Conservation (phyloP, 352 stramenopile species). For the Thraustotheca clavata region DNA sequence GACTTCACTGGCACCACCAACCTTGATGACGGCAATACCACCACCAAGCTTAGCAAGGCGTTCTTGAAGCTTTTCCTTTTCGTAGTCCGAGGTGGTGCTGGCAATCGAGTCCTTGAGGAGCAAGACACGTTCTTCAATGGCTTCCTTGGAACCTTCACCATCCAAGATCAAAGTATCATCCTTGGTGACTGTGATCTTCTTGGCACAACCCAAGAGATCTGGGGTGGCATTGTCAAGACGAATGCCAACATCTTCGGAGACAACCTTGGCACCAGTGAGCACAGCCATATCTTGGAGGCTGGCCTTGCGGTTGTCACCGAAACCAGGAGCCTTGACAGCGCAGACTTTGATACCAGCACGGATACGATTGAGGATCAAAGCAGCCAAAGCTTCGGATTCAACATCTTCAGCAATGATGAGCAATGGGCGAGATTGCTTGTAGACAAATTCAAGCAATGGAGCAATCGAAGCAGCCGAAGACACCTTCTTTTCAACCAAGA, state of each 20-base stretch:
- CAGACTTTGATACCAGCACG: conserved; percentile 98
- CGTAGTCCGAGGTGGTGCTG: conserved; percentile 97
- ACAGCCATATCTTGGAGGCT: conserved; percentile 99
- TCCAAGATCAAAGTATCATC: conserved; percentile 99
- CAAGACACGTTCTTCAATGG: conserved; percentile 95
- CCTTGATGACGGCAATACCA: conserved; percentile 99
- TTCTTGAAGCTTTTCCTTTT: conserved; percentile 99
- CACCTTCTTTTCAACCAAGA: conserved; percentile 99
- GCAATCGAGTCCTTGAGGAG: conserved; percentile 95
- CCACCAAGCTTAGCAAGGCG: conserved; percentile 98
- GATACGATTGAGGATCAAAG: conserved; percentile 99
- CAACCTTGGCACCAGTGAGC: conserved; percentile 95
- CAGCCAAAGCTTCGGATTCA: conserved; percentile 97
- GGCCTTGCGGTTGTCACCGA: conserved; percentile 99
- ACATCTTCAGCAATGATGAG: conserved; percentile 99
- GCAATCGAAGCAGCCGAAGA: conserved; percentile 94
- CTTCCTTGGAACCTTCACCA: conserved; percentile 87
- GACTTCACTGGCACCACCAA: conserved; percentile 97
- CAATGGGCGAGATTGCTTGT: conserved; percentile 95
- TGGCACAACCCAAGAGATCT: conserved; percentile 92
- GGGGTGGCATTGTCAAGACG: conserved; percentile 95
- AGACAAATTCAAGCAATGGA: conserved; percentile 95
- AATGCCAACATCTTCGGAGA: conserved; percentile 98
- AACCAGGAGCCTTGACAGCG: conserved; percentile 99
- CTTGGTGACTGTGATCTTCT: conserved; percentile 97